A percentile compares a stretch with the other conserved stretches of the same genome.
Evolutionary conservation across 2,329 filamentous ascomycete genomes (phyloP).

Genomic region (Didymosphaeria variabile): DNA sequence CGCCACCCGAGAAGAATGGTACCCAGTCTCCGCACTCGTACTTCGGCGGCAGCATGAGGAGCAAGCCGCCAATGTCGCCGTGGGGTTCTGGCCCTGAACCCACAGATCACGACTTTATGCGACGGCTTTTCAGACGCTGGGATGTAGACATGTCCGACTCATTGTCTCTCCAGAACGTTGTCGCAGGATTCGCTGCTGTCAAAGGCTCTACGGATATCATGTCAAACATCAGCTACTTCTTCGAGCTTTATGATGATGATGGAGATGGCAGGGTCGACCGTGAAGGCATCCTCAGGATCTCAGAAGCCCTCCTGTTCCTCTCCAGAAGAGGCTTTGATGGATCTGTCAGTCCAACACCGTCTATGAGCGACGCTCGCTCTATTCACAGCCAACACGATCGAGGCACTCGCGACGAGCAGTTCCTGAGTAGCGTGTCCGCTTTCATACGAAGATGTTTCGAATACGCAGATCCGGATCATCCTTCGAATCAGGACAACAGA

Average conservation of each 20-base stretch:
- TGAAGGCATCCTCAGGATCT: slow-evolving; percentile 93
- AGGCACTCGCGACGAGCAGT: slow-evolving; percentile 79
- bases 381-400: slow-evolving; percentile 45
- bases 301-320: slow-evolving; percentile 90
- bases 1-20: slow-evolving; percentile 61
- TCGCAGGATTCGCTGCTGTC: slow-evolving; percentile 86
- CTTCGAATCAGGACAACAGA: slow-evolving; percentile 62
- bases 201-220: slow-evolving; percentile 96
- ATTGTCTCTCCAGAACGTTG: slow-evolving; percentile 88
- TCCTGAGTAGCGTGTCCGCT: slow-evolving; percentile 90
- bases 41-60: slow-evolving; percentile 59
- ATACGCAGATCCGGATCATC: slow-evolving; percentile 91
- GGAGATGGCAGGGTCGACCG: slow-evolving; percentile 90
- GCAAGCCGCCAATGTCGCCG: slow-evolving; percentile 57
- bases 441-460: slow-evolving; percentile 98
- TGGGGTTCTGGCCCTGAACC: slow-evolving; percentile 73
- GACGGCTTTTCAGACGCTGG: slow-evolving; percentile 87
- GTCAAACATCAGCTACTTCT: slow-evolving; percentile 97
- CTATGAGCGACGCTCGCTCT: slow-evolving; percentile 61
- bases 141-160: slow-evolving; percentile 79
- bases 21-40: slow-evolving; percentile 65
- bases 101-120: slow-evolving; percentile 94
- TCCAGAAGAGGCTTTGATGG: slow-evolving; percentile 88
- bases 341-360: slow-evolving; percentile 71
- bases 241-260: slow-evolving; percentile 95